Evolutionary conservation across 2,329 filamentous ascomycete species (phyloP), one percentile per base, ranked within the genome.

Genomic region (Fusarium sp.): DNA sequence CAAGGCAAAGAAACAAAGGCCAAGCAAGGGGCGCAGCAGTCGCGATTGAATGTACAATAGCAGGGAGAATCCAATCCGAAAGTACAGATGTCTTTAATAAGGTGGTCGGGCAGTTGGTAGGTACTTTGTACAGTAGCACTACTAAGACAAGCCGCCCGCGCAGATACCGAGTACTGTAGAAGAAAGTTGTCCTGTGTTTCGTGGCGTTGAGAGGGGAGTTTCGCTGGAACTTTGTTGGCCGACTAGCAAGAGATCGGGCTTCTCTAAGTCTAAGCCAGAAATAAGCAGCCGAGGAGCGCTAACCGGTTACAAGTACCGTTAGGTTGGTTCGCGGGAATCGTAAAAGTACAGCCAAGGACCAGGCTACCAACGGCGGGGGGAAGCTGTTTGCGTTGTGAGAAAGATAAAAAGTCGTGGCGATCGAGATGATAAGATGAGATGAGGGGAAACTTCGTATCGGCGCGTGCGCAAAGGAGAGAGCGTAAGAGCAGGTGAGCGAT

Each of bases 141-240:
- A 26, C 60, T 57, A 33, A 69, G 43, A 65, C 45, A 66, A 56
- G 52, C 43, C 51, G 49, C 42, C 34, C 26, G 51, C 43, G 53
- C 39, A 53, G 26, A 43, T 42, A 40, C 53, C 19, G 19, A 19
- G 21, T 34, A 53, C n/a, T 28, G 19, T 31, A 52, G 34, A 54
- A 49, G 40, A 43, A 53, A 58, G 39, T 59, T 59, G 40, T 59
- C 50, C 49, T 59, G 45, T 60, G 55, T 59, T 70, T 70, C 71
- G 71, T 75, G 70, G 73, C 73, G 73, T 74, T 65, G 68, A 73
- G 70, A 69, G 62, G 59, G 68, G 67, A 67, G 58, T 47, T 61
- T 57, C 69, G 33, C 31, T 56, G 61, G 64, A 72, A 68, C 67
- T 71, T 70, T 74, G 72, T 63, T 71, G 70, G 72, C 46, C 62